Base-by-base conservation (phyloP, 2,329 filamentous ascomycete species). In the Claviceps africana region DNA sequence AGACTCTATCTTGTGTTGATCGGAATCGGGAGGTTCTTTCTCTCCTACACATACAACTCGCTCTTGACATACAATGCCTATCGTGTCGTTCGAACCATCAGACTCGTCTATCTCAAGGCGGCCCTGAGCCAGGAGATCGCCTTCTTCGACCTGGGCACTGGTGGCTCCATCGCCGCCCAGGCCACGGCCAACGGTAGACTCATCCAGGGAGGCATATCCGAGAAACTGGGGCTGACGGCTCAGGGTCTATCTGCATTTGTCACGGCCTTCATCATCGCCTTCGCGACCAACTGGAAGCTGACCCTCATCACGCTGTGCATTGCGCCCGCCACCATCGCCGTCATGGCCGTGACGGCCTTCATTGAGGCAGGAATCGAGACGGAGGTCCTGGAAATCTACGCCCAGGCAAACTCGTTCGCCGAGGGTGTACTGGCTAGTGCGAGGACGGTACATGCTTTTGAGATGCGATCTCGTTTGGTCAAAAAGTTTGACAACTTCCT, bases 1-100 rank as follows among this genome's bases (percentile, higher is more conserved):
- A 75, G 73, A 0, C 64, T 82, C 6, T 81, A 75, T 60, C 79
- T 81, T 57, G 67, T 81, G 28, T 81, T 80, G 55, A 66, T 82
- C 13, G 79, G 79, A 57, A 65, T 80, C 49, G 77, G 64, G 0
- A 72, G 76, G 45, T 76, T 81, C 54, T 59, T 65, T 22, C 62
- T 77, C 17, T 68, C 72, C 13, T 81, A 80, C 55, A 59, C 70
- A 19, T 70, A 71, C 60, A 69, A 69, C 47, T 59, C 64, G 3
- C 63, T 67, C 48, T 61, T 78, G 21, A 77, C 73, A 2, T 72
- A 77, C 40, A 67, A 73, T 4, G 74, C 75, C 2, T 72, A 73
- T 50, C 67, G 75, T 10, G 74, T 75, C 3, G 75, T 75, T 2
- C 71, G 73, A 52, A 72, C 67, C 33, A 64, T 72, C 33, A 67